Percentiles rank a stretch among this genome's conserved stretches.
phyloP scores from a whole-genome alignment of 2,329 filamentous ascomycete species.

The Immersiporthe knoxdaviesiana region DNA sequence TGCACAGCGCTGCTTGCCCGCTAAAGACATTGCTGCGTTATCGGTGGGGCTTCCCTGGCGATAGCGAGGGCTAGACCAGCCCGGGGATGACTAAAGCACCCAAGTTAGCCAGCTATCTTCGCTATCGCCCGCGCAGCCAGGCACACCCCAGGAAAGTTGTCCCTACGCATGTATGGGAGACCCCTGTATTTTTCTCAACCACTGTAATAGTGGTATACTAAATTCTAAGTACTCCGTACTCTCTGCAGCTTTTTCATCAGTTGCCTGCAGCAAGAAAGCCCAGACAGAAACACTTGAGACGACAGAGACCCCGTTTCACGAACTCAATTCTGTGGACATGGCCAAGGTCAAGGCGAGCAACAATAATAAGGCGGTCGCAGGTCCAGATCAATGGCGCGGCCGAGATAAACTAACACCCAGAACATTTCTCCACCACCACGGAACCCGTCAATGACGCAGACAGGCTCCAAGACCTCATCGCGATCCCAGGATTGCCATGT shows the following conservation, averaged over 20 bases:
- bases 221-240: too few species aligned
- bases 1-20: slow-evolving; percentile 3
- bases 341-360: too few species aligned
- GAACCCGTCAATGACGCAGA: slow-evolving; percentile 4
- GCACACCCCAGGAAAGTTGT: neutral
- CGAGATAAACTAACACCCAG: slow-evolving; percentile 5
- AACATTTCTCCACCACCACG: slow-evolving; percentile 6
- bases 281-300: neutral
- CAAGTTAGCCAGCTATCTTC: neutral
- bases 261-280: neutral
- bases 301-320: neutral
- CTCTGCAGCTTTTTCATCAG: neutral
- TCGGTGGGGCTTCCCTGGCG: slow-evolving; percentile 8
- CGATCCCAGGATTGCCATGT: slow-evolving; percentile 10
- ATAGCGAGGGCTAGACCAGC: neutral
- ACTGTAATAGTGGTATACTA: too few species aligned
- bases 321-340: slow-evolving; percentile 1
- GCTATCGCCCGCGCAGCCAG: slow-evolving; percentile 1
- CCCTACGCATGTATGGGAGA: neutral
- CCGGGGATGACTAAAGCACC: neutral
- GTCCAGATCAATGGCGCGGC: neutral
- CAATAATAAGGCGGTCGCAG: neutral
- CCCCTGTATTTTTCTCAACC: neutral
- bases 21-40: slow-evolving; percentile 13
- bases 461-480: neutral